These are phyloP conservation scores for Nidula niveotomentosa DNA, from an alignment of 1,284 basidiomycete species.

Conservation along the genomic window DNA sequence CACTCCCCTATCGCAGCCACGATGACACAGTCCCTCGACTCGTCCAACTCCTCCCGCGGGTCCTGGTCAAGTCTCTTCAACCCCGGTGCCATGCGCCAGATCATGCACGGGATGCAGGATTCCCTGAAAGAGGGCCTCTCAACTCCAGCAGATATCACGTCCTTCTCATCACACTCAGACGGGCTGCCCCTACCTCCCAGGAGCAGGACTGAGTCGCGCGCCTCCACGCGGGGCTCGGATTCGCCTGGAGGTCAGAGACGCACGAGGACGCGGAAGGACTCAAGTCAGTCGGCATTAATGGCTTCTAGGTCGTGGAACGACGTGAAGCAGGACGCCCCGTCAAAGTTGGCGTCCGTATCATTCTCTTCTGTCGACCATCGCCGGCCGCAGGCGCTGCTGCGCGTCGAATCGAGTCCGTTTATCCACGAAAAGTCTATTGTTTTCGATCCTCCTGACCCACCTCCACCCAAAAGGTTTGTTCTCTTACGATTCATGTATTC, in stretches of 20 bases:
- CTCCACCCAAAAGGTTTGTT: background rate
- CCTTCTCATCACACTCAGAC: conserved; percentile 5
- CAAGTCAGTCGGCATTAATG: conserved; percentile 25
- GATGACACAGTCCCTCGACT: conserved; percentile 30
- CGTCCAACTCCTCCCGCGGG: conserved; percentile 57
- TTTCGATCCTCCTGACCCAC: conserved; percentile 22
- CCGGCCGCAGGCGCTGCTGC: conserved; percentile 16
- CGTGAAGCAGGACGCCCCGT: conserved; percentile 12
- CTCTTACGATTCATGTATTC: no score
- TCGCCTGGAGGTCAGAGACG: conserved; percentile 17
- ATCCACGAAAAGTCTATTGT: conserved; percentile 22
- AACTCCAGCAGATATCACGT: conserved; percentile 32
- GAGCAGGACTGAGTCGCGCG: conserved; percentile 6
- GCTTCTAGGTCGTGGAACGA: conserved; percentile 62
- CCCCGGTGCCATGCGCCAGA: conserved; percentile 59
- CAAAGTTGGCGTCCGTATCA: conserved; percentile 31
- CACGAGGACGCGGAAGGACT: conserved; percentile 20
- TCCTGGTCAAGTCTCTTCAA: conserved; percentile 79
- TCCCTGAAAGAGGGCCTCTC: conserved; percentile 41
- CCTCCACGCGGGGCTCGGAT: conserved; percentile 10
- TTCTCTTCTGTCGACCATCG: conserved; percentile 38
- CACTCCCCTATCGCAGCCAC: conserved; percentile 26
- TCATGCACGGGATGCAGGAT: conserved; percentile 57
- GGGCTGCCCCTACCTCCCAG: conserved; percentile 4
- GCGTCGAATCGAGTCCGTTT: conserved; percentile 18